Conservation (phyloP, 2,329 filamentous ascomycete species). For the Ascochyta viciae-villosae region DNA sequence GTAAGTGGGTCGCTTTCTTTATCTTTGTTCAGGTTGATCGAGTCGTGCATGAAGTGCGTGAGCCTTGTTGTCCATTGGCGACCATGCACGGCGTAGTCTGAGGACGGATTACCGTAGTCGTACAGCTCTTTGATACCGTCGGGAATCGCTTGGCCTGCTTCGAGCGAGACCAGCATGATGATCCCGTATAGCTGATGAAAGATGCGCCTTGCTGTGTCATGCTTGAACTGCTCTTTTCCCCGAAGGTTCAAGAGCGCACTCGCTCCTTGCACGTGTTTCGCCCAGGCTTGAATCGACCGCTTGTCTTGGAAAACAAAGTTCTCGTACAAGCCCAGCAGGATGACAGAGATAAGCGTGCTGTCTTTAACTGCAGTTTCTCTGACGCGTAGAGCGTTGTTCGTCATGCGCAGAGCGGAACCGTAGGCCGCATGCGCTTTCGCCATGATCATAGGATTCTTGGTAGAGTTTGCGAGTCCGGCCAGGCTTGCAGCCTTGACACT, state of each 20-base stretch:
- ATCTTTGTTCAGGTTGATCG: constrained; percentile 32
- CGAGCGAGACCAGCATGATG: constrained; percentile 31
- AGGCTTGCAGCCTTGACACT: constrained; percentile 36
- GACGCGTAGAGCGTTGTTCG: constrained; percentile 31
- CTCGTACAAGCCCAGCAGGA: constrained; percentile 46
- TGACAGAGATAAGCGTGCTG: constrained; percentile 39
- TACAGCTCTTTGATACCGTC: constrained; percentile 32
- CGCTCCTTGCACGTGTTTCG: constrained; percentile 44
- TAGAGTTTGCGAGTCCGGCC: constrained; percentile 34
- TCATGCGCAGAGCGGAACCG: constrained; percentile 31
- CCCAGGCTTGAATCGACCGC: constrained; percentile 41
- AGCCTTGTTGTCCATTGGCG: constrained; percentile 29
- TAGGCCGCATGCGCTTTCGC: constrained; percentile 36
- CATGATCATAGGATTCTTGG: constrained; percentile 31
- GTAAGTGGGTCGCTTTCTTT: constrained; percentile 23
- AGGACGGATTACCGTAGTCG: constrained; percentile 18
- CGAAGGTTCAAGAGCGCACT: constrained; percentile 42
- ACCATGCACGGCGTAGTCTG: constrained; percentile 32
- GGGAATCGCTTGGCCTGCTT: constrained; percentile 26
- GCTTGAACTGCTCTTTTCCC: constrained; percentile 34
- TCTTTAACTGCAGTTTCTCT: constrained; percentile 29
- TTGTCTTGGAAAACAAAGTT: constrained; percentile 37
- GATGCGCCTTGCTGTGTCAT: constrained; percentile 29
- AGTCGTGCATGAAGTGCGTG: constrained; percentile 28
- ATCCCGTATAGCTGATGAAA: constrained; percentile 42